phyloP scores from a whole-genome alignment of 78 protist genomes.

The Reticulomyxa filosa region DNA sequence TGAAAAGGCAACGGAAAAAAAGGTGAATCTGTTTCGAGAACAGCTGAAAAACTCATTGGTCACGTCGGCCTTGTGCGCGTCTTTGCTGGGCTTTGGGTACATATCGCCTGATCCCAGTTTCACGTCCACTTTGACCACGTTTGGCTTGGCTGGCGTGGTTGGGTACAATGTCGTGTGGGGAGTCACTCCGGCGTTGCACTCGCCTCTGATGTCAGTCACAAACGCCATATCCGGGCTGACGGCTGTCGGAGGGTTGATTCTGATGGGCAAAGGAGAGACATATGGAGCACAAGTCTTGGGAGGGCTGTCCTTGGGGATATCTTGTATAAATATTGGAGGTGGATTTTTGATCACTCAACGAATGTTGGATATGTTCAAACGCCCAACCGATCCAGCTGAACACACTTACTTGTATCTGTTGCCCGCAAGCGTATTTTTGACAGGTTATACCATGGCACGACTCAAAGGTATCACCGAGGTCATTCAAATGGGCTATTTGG shows the following conservation, averaged over 20 bases:
- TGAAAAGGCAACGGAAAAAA: too few relatives aligned
- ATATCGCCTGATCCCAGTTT: not conserved
- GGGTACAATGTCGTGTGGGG: slow-evolving; percentile 89
- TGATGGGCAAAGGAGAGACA: slow-evolving; percentile 36
- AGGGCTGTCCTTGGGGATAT: slow-evolving; percentile 42
- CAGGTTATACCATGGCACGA: not conserved
- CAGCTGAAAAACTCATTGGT: too few relatives aligned
- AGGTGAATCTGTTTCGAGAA: not conserved
- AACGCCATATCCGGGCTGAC: slow-evolving; percentile 79
- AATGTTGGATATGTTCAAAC: slow-evolving; percentile 84
- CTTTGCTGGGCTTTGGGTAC: slow-evolving; percentile 12
- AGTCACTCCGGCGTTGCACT: slow-evolving; percentile 87
- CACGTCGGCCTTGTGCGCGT: not conserved
- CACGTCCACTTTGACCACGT: slow-evolving; percentile 30
- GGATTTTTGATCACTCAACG: slow-evolving; percentile 82
- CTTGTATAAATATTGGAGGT: slow-evolving; percentile 78
- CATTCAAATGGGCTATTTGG: not conserved
- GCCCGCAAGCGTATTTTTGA: slow-evolving; percentile 7
- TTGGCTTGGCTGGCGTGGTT: slow-evolving; percentile 49
- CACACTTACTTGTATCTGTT: slow-evolving; percentile 6
- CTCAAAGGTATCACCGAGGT: not conserved
- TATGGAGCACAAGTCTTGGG: slow-evolving; percentile 19
- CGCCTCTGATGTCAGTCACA: slow-evolving; percentile 90
- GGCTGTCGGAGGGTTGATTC: slow-evolving; percentile 69
- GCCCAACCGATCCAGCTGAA: slow-evolving; percentile 27